Evolutionary conservation across 805 yeast genomes (phyloP), one percentile per base, ranked within the genome.

Genomic region (Ogataea trehaloabstinens): DNA sequence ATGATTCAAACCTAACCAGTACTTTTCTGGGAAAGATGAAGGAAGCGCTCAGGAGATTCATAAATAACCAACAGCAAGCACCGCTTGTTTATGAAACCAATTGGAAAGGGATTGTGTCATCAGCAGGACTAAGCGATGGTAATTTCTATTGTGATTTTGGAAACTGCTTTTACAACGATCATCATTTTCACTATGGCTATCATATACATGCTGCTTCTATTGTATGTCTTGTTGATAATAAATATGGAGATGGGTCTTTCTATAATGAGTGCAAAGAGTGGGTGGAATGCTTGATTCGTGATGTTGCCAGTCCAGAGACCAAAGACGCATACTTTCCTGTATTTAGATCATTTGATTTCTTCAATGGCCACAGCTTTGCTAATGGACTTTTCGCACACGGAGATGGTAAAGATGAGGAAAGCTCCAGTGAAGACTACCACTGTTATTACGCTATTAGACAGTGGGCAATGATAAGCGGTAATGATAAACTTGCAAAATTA

Each of bases 111-210:
- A 51, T 88, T 6, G 73, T 86, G 8, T 84, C 95, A 0, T 70
- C 82, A 0, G 86, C 88, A 0, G 78, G 76, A 3, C 41, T 63
- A 16, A 32, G 34, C 3, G 66, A 58, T 31, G 67, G 66, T 0
- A 62, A 63, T 41, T 57, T 61, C 30, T 60, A 60, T 21, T 49
- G 55, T 25, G 83, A 80, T 53, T 87, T 71, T 57, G 95, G 95
- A 33, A 74, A 82, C 57, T 75, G 85, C 18, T 83, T 76, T 58
- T 86, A 85, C 63, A 85, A 86, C 51, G 95, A 87, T 54, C 95
- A 87, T 53, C 93, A 86, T 56, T 87, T 85, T 73, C 95, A 87
- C 58, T 87, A 83, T 53, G 93, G 93, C 8, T 87, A 85, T 60
- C 82, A 79, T 49, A 71, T 86, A 34, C 90, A 85, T 56, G 85